Evolutionary conservation across 2,329 filamentous ascomycete species (phyloP).

Genomic region (Pseudovirgaria hyperparasitica): DNA sequence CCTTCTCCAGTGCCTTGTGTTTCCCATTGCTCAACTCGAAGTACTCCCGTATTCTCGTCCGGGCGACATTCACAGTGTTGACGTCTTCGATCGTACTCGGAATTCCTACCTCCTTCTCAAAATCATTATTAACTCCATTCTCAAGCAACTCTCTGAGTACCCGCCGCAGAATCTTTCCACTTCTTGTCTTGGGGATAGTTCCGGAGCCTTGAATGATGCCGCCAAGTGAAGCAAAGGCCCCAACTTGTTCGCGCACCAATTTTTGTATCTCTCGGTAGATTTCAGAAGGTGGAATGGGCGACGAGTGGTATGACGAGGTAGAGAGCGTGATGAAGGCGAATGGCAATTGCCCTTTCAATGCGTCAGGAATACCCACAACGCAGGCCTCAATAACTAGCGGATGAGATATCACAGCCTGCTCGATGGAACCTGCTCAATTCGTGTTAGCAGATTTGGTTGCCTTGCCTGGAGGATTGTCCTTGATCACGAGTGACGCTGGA

Average conservation of each 20-base stretch:
- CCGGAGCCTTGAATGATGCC: slow-evolving; percentile 74
- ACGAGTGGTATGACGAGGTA: slow-evolving; percentile 37
- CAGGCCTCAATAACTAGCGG: slow-evolving; percentile 69
- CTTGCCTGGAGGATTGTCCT: slow-evolving; percentile 2
- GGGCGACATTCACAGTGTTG: slow-evolving; percentile 61
- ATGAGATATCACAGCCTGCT: slow-evolving; percentile 80
- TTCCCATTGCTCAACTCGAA: slow-evolving; percentile 41
- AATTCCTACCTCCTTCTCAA: slow-evolving; percentile 57
- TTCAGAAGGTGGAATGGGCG: slow-evolving; percentile 35
- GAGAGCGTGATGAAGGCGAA: slow-evolving; percentile 73
- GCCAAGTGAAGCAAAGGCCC: slow-evolving; percentile 72
- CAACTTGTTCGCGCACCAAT: slow-evolving; percentile 67
- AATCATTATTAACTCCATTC: slow-evolving; percentile 62
- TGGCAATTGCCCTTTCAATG: slow-evolving; percentile 78
- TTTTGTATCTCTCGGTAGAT: slow-evolving; percentile 55
- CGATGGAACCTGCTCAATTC: slow-evolving; percentile 54
- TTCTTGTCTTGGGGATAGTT: slow-evolving; percentile 84
- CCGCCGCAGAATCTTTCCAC: slow-evolving; percentile 78
- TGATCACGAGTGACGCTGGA: not conserved
- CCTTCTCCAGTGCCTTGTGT: slow-evolving; percentile 26
- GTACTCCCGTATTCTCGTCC: slow-evolving; percentile 59
- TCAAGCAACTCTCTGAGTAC: slow-evolving; percentile 76
- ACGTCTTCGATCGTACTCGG: slow-evolving; percentile 80
- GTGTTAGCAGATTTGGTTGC: slow-evolving; percentile 5
- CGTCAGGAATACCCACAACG: slow-evolving; percentile 74